Evolutionary conservation across 495 filamentous ascomycete genomes (phyloP), one percentile per base, ranked within the genome.

Genomic region (Penicillium longicatenatum): DNA sequence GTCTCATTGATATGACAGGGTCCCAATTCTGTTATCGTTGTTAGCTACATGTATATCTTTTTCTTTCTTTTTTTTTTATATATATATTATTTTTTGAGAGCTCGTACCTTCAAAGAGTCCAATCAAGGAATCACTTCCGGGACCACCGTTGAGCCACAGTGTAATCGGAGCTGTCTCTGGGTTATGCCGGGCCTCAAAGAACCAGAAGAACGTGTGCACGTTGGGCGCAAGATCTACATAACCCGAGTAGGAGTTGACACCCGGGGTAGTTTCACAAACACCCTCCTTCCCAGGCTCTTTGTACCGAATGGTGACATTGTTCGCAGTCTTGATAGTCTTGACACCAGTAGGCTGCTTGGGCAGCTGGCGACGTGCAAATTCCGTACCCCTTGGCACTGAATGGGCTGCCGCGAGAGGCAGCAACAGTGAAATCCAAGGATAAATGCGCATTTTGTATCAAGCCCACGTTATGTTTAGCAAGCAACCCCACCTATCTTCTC

Each of bases 141-240:
- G 84, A 0, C 85, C 86, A 24, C 77, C 70, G 57, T 83, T 81
- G 68, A 79, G 82, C 81, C 81, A 84, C 24, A 80, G 76, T n/a
- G 79, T 70, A 7, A 84, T 58, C 0, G 81, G 80, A 3, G 79
- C 81, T 52, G 77, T 82, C 19, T 67, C 62, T 5, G 78, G 78
- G 47, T 79, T 70, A 45, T 75, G 70, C 3, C 76, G 64, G 17
- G 76, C 63, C 46, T 79, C 76, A 29, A 79, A 79, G 54, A 77
- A 79, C 76, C 76, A 79, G 51, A 78, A 79, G 54, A 78, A 78
- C 16, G 72, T 79, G 47, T 77, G 73, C 45, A 70, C 70, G 5
- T 65, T 64, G 17, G 69, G 68, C 9, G 75, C 72, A 22, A 78
- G 60, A 63, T 76, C 67, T 2, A 79, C 72, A 51, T 78, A 79